Evolutionary conservation across 1,284 basidiomycete genomes (phyloP), one percentile per base, ranked within the genome.

Genomic region (Sphaerobolus stellatus): DNA sequence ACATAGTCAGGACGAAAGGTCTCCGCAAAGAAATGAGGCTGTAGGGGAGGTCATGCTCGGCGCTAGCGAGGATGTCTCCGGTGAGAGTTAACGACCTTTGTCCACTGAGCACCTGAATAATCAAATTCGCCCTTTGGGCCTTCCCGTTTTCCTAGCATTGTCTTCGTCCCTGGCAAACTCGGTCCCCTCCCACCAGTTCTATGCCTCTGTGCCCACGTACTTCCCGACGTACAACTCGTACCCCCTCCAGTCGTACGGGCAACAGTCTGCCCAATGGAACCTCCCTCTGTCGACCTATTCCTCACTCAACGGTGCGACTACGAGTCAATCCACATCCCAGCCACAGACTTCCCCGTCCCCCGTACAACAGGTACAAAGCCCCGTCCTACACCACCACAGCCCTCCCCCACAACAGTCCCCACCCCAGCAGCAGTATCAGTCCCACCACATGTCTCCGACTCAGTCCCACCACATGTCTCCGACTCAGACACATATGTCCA

Each of bases 271-370:
- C 14, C 52, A 54, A 16, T 54, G 52, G 52, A 11, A 45, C n/a
- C 68, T 89, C 5, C 87, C 88, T 1, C 67, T 90, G 29, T 90
- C 87, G 7, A 82, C 72, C 56, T 90, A 89, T 60, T 90, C 87
- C 13, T 82, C 83, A 28, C 68, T 90, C 51, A 88, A 89, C 68
- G 87, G 87, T 18, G 87, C 87, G 27, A 90, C 71, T 3, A 54
- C 25, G 25, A 68, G 81, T 4, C 64, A 72, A 3, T 63, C 68
- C 3, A 60, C 72, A 4, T 50, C 62, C 36, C 60, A 61, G 40
- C 54, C 62, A 54, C 64, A 61, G 29, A 25, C 59, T 54, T 16
- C 31, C 61, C 57, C 34, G 61, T 56, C 56, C 18, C 43, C 55
- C 30, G 57, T 64, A n/a, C 67, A 64, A 50, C 50, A 48, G 33